A percentile compares a stretch with the other conserved stretches of the same genome.
Evolutionary conservation across 1,284 basidiomycete genomes (phyloP).

Genomic region (Moesziomyces sp.): DNA sequence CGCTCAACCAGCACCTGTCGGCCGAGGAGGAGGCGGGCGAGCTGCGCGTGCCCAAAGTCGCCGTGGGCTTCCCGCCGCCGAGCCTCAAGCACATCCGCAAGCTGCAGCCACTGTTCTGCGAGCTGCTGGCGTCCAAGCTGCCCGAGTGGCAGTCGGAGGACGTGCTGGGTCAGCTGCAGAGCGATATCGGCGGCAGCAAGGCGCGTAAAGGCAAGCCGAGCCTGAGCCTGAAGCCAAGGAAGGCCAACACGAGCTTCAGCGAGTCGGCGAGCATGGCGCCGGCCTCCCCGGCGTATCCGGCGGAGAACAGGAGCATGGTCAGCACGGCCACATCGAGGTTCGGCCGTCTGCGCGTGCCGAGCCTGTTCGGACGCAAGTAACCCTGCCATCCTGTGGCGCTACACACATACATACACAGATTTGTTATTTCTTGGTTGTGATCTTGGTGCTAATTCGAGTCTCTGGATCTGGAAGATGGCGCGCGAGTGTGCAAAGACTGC

Average conservation of each 20-base stretch:
- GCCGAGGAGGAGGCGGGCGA: conserved; percentile 27
- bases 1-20: conserved; percentile 51
- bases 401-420: background rate
- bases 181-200: conserved; percentile 4
- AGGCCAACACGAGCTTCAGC: conserved; percentile 22
- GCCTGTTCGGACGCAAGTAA: conserved; percentile 36
- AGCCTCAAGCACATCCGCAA: conserved; percentile 51
- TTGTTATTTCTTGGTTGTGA: background rate
- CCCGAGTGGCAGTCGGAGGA: conserved; percentile 61
- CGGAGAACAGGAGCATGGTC: conserved; percentile 33
- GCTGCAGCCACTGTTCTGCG: conserved; percentile 57
- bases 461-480: background rate
- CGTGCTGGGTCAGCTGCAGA: conserved; percentile 30
- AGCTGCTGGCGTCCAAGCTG: conserved; percentile 54
- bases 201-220: conserved; percentile 2
- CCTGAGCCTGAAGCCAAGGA: conserved; percentile 23
- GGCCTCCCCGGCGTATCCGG: conserved; percentile 13
- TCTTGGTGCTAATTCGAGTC: no score
- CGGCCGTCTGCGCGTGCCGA: conserved; percentile 13
- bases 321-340: conserved; percentile 25
- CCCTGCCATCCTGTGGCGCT: background rate
- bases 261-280: conserved; percentile 17
- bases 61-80: conserved; percentile 28
- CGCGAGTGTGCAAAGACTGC: no score
- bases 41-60: conserved; percentile 20